These are phyloP conservation scores for Yarrowia sp. DNA, from an alignment of 805 yeast species.

Conservation along the genomic window DNA sequence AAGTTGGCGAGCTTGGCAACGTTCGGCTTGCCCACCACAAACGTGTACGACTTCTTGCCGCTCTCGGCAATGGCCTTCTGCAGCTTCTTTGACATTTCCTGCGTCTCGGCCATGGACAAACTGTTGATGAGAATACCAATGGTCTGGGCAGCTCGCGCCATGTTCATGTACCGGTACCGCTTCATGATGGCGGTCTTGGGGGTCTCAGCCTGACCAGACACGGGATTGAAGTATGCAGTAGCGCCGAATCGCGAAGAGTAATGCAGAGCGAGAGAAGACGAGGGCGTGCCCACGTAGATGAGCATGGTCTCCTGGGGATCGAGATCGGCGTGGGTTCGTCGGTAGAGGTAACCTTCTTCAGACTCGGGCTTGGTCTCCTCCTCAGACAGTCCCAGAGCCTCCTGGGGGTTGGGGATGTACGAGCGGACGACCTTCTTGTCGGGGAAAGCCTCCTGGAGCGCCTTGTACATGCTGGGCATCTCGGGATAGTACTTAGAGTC, in stretches of 20 bases:
- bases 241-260: constrained; percentile 67
- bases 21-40: constrained; percentile 97
- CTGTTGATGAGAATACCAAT: constrained; percentile 90
- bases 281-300: constrained; percentile 45
- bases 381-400: not conserved
- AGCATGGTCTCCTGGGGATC: constrained; percentile 14
- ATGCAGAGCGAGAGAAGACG: constrained; percentile 73
- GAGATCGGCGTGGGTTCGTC: not conserved
- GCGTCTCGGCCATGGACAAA: constrained; percentile 73
- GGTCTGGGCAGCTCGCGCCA: constrained; percentile 88
- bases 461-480: constrained; percentile 43
- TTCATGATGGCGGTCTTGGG: constrained; percentile 79
- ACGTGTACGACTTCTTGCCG: constrained; percentile 87
- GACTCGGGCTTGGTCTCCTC: not conserved
- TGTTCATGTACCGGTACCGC: constrained; percentile 80
- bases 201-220: constrained; percentile 29
- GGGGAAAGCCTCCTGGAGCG: not conserved
- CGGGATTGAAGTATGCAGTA: constrained; percentile 52
- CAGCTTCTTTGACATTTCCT: constrained; percentile 59
- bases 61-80: constrained; percentile 62
- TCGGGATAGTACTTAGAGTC: constrained; percentile 62
- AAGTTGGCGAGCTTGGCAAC: constrained; percentile 96
- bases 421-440: constrained; percentile 9
- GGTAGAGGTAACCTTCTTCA: not conserved
- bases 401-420: constrained; percentile 9